Base-by-base conservation (phyloP, 2,329 filamentous ascomycete species). In the Fusarium falciforme region DNA sequence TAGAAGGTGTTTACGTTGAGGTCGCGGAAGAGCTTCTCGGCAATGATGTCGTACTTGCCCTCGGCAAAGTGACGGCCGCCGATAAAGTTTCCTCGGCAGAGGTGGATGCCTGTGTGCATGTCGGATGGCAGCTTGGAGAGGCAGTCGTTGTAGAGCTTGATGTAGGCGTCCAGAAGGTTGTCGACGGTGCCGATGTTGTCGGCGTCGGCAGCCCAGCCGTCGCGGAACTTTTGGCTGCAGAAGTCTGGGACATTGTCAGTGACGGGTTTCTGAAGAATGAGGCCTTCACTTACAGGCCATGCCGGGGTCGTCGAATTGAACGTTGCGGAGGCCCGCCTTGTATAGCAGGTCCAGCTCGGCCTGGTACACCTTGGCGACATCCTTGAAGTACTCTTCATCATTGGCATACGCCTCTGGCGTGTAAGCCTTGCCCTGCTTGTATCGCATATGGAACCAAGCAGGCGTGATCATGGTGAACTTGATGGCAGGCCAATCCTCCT, bases 21-120 rank as follows among this genome's bases (percentile, higher is more conserved):
- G 72, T 90, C 83, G 68, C 87, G 84, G 84, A 93, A 93, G 10
- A 93, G 87, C 83, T 90, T 92, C 79, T 89, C 86, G 25, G 91
- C 91, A 67, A 93, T 92, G 69, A 89, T 85, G 80, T 93, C 91
- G 81, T 93, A 93, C 25, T 88, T 88, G 29, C 91, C 91, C 78
- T 92, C 89, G 61, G 89, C 89, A 77, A 93, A 93, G 82, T 92
- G 89, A 31, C 90, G 87, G 22, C 89, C 89, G 64, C 89, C 89
- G 72, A 91, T 89, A 81, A 92, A 93, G 84, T 93, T 93, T 58
- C 88, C 88, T 10, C 88, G 88, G 87, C 93, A 95, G 61, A 95
- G 85, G 79, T 95, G 93, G 17, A 95, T 91, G 54, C 93, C 93
- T 4, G 93, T 88, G 82, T 94, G 93, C 86, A 95, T 89, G 79